A percentile compares a stretch with the other conserved stretches of the same genome.
Conservation (phyloP, 345 rosid species). For the Streptanthus diversifolius region DNA sequence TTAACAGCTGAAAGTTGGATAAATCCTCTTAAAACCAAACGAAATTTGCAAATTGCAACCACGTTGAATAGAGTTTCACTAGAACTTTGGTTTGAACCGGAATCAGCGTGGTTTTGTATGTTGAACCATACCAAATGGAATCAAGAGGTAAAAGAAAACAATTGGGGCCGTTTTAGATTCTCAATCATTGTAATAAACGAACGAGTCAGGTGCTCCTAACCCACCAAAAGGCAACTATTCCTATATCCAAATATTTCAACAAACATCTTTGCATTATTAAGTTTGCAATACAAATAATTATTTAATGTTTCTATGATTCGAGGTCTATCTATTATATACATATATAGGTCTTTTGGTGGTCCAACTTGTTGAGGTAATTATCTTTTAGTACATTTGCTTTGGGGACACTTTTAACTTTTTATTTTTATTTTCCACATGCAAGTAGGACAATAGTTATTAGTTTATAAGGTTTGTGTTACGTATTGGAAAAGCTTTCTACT, state of each 20-base stretch:
- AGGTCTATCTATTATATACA: slow-evolving; percentile 10
- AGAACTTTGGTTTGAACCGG: background rate
- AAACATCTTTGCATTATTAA: slow-evolving; percentile 13
- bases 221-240: slow-evolving; percentile 14
- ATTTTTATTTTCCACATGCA: slow-evolving; percentile 25
- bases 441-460: slow-evolving; percentile 10
- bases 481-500: slow-evolving; percentile 24
- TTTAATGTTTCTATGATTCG: background rate
- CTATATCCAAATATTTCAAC: slow-evolving; percentile 20
- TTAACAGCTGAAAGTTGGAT: background rate
- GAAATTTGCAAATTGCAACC: background rate
- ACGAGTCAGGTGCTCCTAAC: slow-evolving; percentile 24
- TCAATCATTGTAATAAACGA: slow-evolving; percentile 19
- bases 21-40: background rate
- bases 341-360: slow-evolving; percentile 7
- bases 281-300: background rate
- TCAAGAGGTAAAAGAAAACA: background rate
- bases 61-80: background rate
- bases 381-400: slow-evolving; percentile 3
- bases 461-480: slow-evolving; percentile 20
- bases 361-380: slow-evolving; percentile 10
- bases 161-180: slow-evolving; percentile 3
- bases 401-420: slow-evolving; percentile 17
- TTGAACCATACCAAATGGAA: background rate
- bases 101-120: background rate